phyloP scores from a whole-genome alignment of 1,284 basidiomycete species.

The Exobasidium cylindrosporum region DNA sequence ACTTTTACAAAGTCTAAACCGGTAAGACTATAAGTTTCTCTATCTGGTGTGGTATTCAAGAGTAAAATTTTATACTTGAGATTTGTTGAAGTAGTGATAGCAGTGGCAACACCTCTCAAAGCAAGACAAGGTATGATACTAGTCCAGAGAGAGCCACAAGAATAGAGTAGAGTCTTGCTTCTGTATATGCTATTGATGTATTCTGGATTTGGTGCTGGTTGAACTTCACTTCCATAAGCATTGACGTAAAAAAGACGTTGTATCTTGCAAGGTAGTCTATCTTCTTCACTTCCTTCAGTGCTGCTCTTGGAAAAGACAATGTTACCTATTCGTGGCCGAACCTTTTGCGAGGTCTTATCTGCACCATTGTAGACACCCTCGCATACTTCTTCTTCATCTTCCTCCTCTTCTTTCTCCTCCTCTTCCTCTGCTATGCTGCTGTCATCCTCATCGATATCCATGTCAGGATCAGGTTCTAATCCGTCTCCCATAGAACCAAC shows the following conservation, averaged over 20 bases:
- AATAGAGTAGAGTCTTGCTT: conserved; percentile 78
- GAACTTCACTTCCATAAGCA: conserved; percentile 65
- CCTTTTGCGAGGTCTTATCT: conserved; percentile 56
- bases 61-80: conserved; percentile 80
- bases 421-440: conserved; percentile 14
- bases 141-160: conserved; percentile 85
- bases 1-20: conserved; percentile 77
- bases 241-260: conserved; percentile 82
- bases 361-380: neutral
- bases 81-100: conserved; percentile 71
- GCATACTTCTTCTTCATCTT: conserved; percentile 7
- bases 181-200: conserved; percentile 68
- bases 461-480: conserved; percentile 24
- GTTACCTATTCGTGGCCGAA: conserved; percentile 5
- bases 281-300: conserved; percentile 26
- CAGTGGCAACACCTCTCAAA: conserved; percentile 73
- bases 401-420: conserved; percentile 7
- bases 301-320: conserved; percentile 61
- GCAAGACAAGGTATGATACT: conserved; percentile 83
- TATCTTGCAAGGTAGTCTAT: conserved; percentile 1
- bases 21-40: conserved; percentile 81
- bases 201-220: conserved; percentile 79
- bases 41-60: conserved; percentile 80
- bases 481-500: conserved; percentile 43
- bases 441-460: conserved; percentile 20